Evolutionary conservation across 2,329 filamentous ascomycete species (phyloP).

Genomic region (Paecilomyces dactylethromorphus): DNA sequence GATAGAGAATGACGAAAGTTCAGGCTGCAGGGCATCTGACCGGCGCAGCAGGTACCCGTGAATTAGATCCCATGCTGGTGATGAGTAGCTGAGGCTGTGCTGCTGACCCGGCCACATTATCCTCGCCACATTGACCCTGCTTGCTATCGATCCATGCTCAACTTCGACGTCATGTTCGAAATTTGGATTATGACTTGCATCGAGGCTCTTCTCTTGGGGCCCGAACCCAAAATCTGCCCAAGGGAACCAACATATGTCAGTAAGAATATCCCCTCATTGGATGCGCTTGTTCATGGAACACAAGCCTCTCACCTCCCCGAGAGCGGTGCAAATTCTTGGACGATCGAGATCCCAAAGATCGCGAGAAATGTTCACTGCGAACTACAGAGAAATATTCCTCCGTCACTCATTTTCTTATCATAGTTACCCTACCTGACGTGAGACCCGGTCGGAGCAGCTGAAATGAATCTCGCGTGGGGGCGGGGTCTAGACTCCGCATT

Average conservation of each 20-base stretch:
- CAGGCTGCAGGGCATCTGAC: not conserved
- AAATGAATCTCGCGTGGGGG: not conserved
- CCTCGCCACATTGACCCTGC: not conserved
- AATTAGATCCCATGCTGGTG: not conserved
- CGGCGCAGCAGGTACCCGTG: not conserved
- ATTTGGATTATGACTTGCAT: not conserved
- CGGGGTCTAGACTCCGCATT: not conserved
- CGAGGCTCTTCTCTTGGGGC: not conserved
- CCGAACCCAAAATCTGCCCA: not conserved
- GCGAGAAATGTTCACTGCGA: not conserved
- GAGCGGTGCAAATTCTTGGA: not conserved
- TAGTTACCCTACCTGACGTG: not conserved
- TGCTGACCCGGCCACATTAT: not conserved
- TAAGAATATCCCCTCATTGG: not conserved
- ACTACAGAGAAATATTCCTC: not conserved
- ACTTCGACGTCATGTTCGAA: not conserved
- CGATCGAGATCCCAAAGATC: not conserved
- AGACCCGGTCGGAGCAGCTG: not conserved
- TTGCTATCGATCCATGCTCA: not conserved
- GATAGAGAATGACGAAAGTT: not conserved
- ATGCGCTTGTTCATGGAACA: not conserved
- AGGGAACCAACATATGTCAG: not conserved
- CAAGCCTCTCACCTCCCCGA: not conserved
- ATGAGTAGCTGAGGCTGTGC: not conserved
- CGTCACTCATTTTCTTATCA: not conserved